phyloP scores from a whole-genome alignment of 1,139 yeast species.

The Yamadazyma dushanensis region DNA sequence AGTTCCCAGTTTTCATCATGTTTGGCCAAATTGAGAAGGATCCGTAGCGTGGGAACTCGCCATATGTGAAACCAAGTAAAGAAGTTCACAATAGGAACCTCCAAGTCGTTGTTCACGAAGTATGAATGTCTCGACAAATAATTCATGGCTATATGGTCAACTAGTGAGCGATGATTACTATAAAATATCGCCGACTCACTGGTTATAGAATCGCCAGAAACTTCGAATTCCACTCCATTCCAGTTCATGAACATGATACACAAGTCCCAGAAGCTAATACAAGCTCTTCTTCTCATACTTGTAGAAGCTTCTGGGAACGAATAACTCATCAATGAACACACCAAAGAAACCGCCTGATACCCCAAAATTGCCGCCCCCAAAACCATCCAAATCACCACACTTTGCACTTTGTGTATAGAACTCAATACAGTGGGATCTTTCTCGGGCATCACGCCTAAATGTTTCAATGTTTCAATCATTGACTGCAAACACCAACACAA shows the following conservation, averaged over 20 bases:
- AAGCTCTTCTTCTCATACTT: slow-evolving; percentile 22
- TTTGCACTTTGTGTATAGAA: slow-evolving; percentile 18
- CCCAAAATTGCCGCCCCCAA: slow-evolving; percentile 16
- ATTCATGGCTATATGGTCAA: slow-evolving; percentile 53
- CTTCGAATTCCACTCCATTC: slow-evolving; percentile 35
- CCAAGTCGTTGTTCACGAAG: slow-evolving; percentile 15
- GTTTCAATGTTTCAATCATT: slow-evolving; percentile 22
- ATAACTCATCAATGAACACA: slow-evolving; percentile 17
- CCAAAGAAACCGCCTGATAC: slow-evolving; percentile 28
- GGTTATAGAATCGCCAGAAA: slow-evolving; percentile 45
- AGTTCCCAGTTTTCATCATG: slow-evolving; percentile 69
- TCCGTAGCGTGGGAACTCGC: slow-evolving; percentile 50
- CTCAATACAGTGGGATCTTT: slow-evolving; percentile 14
- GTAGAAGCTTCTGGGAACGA: slow-evolving; percentile 31
- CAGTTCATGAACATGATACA: slow-evolving; percentile 33
- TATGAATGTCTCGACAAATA: slow-evolving; percentile 36
- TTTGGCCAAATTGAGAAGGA: slow-evolving; percentile 42
- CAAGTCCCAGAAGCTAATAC: slow-evolving; percentile 35
- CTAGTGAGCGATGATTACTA: slow-evolving; percentile 56
- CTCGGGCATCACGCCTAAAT: slow-evolving; percentile 20
- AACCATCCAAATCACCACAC: slow-evolving; percentile 18
- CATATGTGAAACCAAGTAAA: slow-evolving; percentile 65
- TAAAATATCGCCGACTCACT: slow-evolving; percentile 49
- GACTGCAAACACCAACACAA: slow-evolving; percentile 4
- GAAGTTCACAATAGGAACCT: slow-evolving; percentile 46